Conservation (phyloP, 1,284 basidiomycete species). For the Pisolithus thermaeus region DNA sequence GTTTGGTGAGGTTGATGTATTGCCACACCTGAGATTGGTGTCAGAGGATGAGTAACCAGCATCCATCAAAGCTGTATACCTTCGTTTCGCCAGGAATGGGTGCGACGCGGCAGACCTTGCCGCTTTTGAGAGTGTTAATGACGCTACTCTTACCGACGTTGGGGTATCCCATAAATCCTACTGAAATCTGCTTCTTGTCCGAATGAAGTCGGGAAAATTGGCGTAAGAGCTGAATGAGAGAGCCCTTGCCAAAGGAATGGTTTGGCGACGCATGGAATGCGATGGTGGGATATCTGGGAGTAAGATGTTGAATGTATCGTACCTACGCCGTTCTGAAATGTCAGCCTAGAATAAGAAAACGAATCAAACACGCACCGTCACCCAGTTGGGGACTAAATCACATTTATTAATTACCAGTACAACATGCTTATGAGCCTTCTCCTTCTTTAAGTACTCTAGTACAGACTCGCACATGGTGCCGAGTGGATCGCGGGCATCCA, state of each 20-base stretch:
- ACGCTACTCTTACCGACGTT: constrained; percentile 98
- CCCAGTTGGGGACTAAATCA: constrained; percentile 98
- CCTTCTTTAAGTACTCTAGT: constrained; percentile 90
- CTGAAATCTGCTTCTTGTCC: constrained; percentile 99
- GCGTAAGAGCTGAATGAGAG: constrained; percentile 93
- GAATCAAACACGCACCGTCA: constrained; percentile 65
- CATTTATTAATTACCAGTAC: constrained; percentile 98
- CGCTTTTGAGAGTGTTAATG: constrained; percentile 98
- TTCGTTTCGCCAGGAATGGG: constrained; percentile 99
- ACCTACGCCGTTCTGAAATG: constrained; percentile 48
- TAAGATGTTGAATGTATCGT: constrained; percentile 94
- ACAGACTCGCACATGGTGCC: constrained; percentile 98
- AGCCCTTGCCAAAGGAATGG: constrained; percentile 98
- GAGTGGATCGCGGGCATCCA: constrained; percentile 94
- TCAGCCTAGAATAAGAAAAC: constrained; percentile 1
- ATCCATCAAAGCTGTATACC: constrained; percentile 34
- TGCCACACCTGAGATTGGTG: constrained; percentile 78
- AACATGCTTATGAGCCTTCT: constrained; percentile 97
- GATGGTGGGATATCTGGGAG: constrained; percentile 90
- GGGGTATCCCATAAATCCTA: constrained; percentile 97
- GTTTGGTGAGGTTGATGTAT: constrained; percentile 94
- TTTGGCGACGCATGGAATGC: constrained; percentile 99
- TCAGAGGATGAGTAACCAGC: neutral
- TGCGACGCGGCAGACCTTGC: constrained; percentile 96
- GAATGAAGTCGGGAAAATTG: constrained; percentile 97